phyloP scores from a whole-genome alignment of 148 eudicot species.

The Rhododendron mucronatum region DNA sequence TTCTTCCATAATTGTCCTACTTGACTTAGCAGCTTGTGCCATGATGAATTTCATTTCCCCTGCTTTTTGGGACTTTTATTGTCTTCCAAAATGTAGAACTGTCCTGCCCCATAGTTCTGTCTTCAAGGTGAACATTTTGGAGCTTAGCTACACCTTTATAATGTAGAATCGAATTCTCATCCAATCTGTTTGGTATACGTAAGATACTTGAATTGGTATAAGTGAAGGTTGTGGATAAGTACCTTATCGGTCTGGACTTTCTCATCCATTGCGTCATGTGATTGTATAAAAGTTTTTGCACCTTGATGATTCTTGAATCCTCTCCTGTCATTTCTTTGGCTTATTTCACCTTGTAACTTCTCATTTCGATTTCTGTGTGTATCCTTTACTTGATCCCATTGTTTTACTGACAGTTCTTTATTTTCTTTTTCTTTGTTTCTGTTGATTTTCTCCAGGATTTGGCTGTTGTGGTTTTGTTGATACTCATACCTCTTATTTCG shows the following conservation, averaged over 20 bases:
- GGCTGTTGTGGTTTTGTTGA: conserved; percentile 98
- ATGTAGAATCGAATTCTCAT: neutral
- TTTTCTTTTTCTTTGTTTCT: neutral
- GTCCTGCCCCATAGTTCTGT: neutral
- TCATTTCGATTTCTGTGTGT: neutral
- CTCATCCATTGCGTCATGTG: neutral
- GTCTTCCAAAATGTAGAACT: neutral
- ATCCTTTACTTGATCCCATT: neutral
- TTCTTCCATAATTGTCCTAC: neutral
- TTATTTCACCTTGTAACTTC: neutral
- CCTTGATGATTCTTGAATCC: neutral
- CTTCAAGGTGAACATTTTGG: conserved; percentile 1
- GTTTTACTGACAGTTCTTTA: neutral
- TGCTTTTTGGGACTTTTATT: neutral
- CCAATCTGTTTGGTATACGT: neutral
- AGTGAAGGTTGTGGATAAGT: neutral
- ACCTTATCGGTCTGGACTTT: neutral
- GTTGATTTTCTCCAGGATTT: conserved; percentile 55
- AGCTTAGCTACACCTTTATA: neutral
- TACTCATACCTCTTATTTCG: conserved; percentile 95
- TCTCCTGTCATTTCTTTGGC: neutral
- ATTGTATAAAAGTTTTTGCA: neutral
- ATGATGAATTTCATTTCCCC: neutral
- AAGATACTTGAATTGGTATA: neutral
- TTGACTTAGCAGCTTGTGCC: conserved; percentile 5